A percentile compares a stretch with the other conserved stretches of the same genome.
Conservation (phyloP, 371 early-diverging fungal species). For the Nematocida homosporus region DNA sequence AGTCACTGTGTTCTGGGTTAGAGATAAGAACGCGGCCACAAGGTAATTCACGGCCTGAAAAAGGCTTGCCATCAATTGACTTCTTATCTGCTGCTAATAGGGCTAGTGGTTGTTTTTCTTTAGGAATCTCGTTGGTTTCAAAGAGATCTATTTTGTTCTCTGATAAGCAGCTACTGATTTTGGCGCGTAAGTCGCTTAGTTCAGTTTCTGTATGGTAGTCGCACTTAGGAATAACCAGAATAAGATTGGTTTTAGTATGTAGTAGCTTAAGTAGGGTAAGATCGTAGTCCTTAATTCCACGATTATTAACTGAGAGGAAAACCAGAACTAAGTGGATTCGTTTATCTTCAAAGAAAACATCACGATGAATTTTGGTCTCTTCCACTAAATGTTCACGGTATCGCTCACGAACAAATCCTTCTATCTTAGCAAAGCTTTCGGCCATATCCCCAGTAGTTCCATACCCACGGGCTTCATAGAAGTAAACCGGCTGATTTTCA, state of each 20-base stretch:
- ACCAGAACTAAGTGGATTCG: slow-evolving; percentile 65
- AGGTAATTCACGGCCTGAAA: slow-evolving; percentile 25
- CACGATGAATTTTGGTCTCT: slow-evolving; percentile 67
- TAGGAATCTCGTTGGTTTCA: slow-evolving; percentile 23
- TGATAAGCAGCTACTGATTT: slow-evolving; percentile 56
- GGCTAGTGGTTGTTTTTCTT: background rate
- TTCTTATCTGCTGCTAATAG: background rate
- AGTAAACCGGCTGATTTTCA: slow-evolving; percentile 1
- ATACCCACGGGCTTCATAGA: slow-evolving; percentile 64
- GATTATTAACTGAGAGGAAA: slow-evolving; percentile 57
- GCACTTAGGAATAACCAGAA: slow-evolving; percentile 66
- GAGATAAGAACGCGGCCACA: slow-evolving; percentile 51
- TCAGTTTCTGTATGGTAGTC: slow-evolving; percentile 63
- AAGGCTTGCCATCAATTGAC: background rate
- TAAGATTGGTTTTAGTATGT: slow-evolving; percentile 60
- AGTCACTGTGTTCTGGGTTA: slow-evolving; percentile 60
- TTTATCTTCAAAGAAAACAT: slow-evolving; percentile 64
- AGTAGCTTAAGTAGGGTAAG: slow-evolving; percentile 62
- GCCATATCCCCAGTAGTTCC: slow-evolving; percentile 48
- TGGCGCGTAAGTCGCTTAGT: slow-evolving; percentile 33
- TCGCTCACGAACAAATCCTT: slow-evolving; percentile 59
- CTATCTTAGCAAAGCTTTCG: slow-evolving; percentile 56
- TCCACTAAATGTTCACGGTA: slow-evolving; percentile 64
- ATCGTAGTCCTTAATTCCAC: slow-evolving; percentile 64
- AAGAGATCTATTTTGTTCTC: slow-evolving; percentile 60